Evolutionary conservation across 73 alveolate genomes (phyloP), one percentile per base, ranked within the genome.

Genomic region (Strombidium stylifer): DNA sequence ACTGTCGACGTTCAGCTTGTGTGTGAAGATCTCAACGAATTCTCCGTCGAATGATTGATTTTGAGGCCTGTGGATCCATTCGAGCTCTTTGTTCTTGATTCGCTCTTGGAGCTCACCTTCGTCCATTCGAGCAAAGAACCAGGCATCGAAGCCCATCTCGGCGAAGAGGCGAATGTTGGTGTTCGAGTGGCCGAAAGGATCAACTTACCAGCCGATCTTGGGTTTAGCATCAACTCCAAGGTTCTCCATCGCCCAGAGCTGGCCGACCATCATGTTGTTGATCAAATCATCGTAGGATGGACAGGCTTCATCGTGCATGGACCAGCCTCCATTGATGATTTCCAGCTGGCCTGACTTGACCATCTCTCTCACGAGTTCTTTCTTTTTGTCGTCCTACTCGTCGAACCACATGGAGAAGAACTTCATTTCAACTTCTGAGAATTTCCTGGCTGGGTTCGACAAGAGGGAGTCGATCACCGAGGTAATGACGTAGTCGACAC

Each of bases 251-350:
- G 91, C 73, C 76, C 85, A 94, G 44, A 80, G 66, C 67, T 91
- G 96, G 2, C 99, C 99, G 27, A 75, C 57, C 48, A 87, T 73
- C 96, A 89, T 91, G 68, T 94, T 87, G 67, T 91, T 90, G 52
- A 94, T 84, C 56, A 91, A 64, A 58, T 93, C 97, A 54, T 89
- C 96, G 61, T 76, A 94, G 85, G 91, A 90, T 0, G 96, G 70
- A 15, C 95, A 78, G 0, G 99, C 99, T 68, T 94, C 99, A 53
- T 94, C 99, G 56, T 86, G 93, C 99, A 94, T 94, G 47, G 89
- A 82, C 99, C 99, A 94, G 5, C 99, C 99, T 14, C 97, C 99
- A 60, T 85, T 90, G 46, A 77, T 73, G 46, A 94, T 82, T 74
- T 94, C 93, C 55, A 94, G 46, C 60, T 88, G 48, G 39, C 85